Conservation (phyloP, 495 filamentous ascomycete genomes). For the Cercophora scortea region DNA sequence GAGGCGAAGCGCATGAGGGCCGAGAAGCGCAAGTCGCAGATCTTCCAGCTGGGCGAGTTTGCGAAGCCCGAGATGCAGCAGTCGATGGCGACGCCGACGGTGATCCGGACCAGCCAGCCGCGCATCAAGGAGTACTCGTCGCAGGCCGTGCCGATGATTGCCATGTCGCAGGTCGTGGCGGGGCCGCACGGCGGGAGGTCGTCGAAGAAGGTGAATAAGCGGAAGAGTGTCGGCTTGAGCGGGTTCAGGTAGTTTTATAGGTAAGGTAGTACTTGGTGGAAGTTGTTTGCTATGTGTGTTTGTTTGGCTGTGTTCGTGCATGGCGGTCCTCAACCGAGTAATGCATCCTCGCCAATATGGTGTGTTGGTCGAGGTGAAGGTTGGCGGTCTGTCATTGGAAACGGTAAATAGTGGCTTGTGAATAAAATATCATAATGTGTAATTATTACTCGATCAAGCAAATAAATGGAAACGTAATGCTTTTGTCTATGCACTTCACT, state of each 20-base stretch:
- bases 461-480: no score
- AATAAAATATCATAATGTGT: no score
- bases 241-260: conserved; percentile 7
- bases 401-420: no score
- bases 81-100: not conserved
- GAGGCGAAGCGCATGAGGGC: not conserved
- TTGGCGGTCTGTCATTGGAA: no score
- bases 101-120: not conserved
- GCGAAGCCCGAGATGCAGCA: not conserved
- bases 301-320: no score
- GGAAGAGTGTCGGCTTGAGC: conserved; percentile 3
- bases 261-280: no score
- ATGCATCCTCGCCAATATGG: no score
- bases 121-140: not conserved
- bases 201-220: conserved; percentile 7
- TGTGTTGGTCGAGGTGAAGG: no score
- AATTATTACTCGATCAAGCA: no score
- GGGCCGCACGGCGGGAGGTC: conserved; percentile 8
- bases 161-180: conserved; percentile 14
- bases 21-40: not conserved
- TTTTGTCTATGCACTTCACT: no score
- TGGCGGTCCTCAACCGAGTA: no score
- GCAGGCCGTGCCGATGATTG: conserved; percentile 1
- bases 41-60: not conserved
- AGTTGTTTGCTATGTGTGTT: no score